Percentiles rank a stretch among this genome's conserved stretches.
phyloP scores from a whole-genome alignment of 495 filamentous ascomycete genomes.

The Aspergillus nidulans region DNA sequence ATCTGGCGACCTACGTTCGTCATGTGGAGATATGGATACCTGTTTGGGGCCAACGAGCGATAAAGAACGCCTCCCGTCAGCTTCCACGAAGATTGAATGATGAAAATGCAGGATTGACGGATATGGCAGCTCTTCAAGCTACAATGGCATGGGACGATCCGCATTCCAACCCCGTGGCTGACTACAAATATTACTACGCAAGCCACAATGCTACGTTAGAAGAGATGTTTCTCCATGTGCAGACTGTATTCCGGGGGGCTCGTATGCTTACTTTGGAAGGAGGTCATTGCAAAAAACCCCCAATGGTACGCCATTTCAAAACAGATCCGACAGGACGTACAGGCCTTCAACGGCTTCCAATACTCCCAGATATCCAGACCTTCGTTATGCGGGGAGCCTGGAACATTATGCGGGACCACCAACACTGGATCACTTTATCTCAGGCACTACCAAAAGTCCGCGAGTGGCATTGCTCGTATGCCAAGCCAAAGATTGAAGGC shows the following conservation, averaged over 20 bases:
- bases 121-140: conserved; percentile 33
- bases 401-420: conserved; percentile 64
- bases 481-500: conserved; percentile 62
- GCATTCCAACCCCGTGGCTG: conserved; percentile 22
- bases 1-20: conserved; percentile 58
- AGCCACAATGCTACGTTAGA: conserved; percentile 62
- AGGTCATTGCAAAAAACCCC: conserved; percentile 68
- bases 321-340: conserved; percentile 18
- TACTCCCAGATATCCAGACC: conserved; percentile 48
- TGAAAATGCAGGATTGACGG: conserved; percentile 30
- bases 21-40: conserved; percentile 73
- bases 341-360: conserved; percentile 33
- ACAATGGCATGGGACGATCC: conserved; percentile 34
- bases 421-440: conserved; percentile 57
- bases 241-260: conserved; percentile 52
- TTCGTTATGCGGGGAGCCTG: conserved; percentile 70
- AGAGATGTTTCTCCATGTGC: conserved; percentile 59
- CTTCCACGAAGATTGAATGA: conserved; percentile 35
- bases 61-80: conserved; percentile 18
- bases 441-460: conserved; percentile 57
- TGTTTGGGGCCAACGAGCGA: conserved; percentile 56
- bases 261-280: conserved; percentile 68
- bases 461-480: conserved; percentile 70
- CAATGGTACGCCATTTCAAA: conserved; percentile 55
- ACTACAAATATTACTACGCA: conserved; percentile 46